Evolutionary conservation across 73 alveolate genomes (phyloP).

Genomic region (Paramecium pentaurelia): DNA sequence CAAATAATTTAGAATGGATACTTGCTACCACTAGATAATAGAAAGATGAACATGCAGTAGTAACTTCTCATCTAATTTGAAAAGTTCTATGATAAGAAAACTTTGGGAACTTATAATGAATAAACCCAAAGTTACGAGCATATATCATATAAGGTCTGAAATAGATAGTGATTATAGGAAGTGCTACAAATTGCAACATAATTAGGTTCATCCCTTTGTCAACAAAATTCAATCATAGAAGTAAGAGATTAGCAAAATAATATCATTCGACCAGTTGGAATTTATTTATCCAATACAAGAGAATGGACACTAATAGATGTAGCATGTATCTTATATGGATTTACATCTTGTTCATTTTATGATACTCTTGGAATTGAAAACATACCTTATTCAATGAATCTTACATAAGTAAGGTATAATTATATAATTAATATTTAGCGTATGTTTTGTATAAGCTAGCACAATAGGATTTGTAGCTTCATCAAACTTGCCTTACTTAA

Average conservation of each 20-base stretch:
- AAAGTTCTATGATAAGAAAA: background rate
- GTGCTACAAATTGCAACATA: background rate
- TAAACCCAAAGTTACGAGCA: background rate
- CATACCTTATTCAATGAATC: background rate
- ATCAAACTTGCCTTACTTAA: background rate
- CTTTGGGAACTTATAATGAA: background rate
- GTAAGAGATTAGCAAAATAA: background rate
- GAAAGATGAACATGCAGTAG: background rate
- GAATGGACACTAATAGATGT: slow-evolving; percentile 81
- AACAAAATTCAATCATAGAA: background rate
- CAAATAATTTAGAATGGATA: background rate
- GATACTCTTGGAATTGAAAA: slow-evolving; percentile 56
- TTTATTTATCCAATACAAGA: slow-evolving; percentile 80
- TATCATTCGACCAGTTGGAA: slow-evolving; percentile 61
- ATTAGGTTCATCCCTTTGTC: background rate
- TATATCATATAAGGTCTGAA: background rate
- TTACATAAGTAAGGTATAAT: background rate
- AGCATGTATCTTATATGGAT: slow-evolving; percentile 71
- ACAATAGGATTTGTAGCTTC: background rate
- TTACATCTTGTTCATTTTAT: slow-evolving; percentile 78
- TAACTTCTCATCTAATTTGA: background rate
- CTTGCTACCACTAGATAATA: background rate
- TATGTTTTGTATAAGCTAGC: background rate
- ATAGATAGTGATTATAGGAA: background rate
- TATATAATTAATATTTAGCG: background rate